Evolutionary conservation across 83 land plant genomes (phyloP).

Genomic region (Thuja plicata): DNA sequence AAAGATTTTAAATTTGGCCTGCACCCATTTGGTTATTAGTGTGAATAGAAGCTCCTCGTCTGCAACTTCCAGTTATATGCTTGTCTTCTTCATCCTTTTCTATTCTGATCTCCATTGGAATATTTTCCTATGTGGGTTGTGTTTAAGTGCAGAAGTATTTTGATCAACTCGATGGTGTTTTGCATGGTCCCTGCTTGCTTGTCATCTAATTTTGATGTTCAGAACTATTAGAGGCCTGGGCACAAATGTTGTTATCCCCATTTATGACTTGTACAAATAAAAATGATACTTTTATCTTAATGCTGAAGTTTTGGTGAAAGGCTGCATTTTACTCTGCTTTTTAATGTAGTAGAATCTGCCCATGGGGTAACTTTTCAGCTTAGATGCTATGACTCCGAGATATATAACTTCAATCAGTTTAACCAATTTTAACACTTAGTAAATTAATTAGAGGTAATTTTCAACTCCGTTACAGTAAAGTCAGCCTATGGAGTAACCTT

Average conservation of each 20-base stretch:
- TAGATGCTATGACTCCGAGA: not conserved
- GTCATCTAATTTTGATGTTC: not conserved
- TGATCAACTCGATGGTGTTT: too few relatives aligned
- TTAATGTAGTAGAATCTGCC: not conserved
- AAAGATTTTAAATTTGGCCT: not conserved
- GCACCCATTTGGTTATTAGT: too few relatives aligned
- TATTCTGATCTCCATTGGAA: too few relatives aligned
- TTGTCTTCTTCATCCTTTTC: not conserved
- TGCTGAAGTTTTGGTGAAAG: not conserved
- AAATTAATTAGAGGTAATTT: too few relatives aligned
- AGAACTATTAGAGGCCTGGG: not conserved
- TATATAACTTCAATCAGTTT: not conserved
- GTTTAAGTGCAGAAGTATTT: too few relatives aligned
- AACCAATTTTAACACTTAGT: not conserved
- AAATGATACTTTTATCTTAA: not conserved
- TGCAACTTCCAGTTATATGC: too few relatives aligned
- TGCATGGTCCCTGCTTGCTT: not conserved
- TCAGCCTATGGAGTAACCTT: too few relatives aligned
- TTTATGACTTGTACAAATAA: not conserved
- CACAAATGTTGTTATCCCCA: not conserved
- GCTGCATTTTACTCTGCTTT: not conserved
- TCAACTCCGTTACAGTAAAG: too few relatives aligned
- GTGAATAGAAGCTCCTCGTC: too few relatives aligned
- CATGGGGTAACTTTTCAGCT: not conserved
- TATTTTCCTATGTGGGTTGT: too few relatives aligned